phyloP scores from a whole-genome alignment of 73 alveolate genomes.

The Paramecium sexaurelia region DNA sequence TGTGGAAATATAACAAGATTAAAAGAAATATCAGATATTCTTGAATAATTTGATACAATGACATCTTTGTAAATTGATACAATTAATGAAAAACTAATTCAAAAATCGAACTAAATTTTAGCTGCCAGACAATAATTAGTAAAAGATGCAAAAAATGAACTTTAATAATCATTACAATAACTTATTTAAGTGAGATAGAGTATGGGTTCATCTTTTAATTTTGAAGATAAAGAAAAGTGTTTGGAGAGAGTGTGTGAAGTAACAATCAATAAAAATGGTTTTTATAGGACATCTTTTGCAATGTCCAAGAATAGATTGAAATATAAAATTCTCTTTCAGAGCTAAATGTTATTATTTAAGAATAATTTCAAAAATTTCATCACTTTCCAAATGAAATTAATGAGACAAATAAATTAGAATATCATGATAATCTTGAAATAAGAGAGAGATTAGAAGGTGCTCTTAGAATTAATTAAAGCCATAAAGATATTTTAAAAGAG shows the following conservation, averaged over 20 bases:
- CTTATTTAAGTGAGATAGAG: background rate
- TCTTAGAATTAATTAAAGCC: background rate
- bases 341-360: background rate
- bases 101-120: background rate
- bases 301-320: background rate
- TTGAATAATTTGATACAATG: background rate
- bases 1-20: constrained; percentile 8
- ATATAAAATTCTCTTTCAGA: background rate
- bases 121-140: background rate
- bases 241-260: constrained; percentile 8
- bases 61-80: background rate
- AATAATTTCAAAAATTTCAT: background rate
- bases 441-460: background rate
- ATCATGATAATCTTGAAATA: background rate
- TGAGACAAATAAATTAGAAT: background rate
- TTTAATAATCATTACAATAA: background rate
- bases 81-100: background rate
- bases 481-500: background rate
- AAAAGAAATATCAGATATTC: constrained; percentile 12
- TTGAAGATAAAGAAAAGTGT: background rate
- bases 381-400: background rate
- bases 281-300: background rate
- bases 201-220: background rate
- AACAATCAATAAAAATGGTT: background rate
- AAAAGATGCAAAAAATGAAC: background rate